Conservation (phyloP, 108 stramenopile genomes). For the Aurantiochytrium sp. region DNA sequence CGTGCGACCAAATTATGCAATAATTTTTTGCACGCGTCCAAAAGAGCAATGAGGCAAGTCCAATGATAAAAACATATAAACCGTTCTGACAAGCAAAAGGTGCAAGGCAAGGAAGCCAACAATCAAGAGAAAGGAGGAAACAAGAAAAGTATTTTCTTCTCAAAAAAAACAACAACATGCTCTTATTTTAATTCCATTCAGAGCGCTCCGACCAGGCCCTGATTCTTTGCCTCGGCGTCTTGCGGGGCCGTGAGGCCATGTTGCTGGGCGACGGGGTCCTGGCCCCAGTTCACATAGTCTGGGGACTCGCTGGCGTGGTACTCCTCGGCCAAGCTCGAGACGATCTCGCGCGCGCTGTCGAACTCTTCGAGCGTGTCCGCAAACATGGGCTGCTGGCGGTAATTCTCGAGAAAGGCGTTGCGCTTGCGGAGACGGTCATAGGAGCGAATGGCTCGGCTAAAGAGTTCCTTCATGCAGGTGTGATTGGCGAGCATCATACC, state of each 20-base stretch:
- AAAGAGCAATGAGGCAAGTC: background rate
- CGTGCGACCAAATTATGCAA: background rate
- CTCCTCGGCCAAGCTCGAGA: constrained; percentile 83
- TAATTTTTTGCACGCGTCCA: background rate
- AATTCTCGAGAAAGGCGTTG: constrained; percentile 95
- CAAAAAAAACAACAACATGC: background rate
- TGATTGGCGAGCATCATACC: constrained; percentile 97
- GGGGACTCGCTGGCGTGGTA: constrained; percentile 89
- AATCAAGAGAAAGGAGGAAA: too few species aligned
- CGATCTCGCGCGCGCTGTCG: constrained; percentile 84
- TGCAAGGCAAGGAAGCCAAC: too few species aligned
- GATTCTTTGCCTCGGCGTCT: background rate
- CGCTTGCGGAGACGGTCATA: constrained; percentile 85
- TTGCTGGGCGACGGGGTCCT: constrained; percentile 11
- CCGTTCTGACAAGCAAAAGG: too few species aligned
- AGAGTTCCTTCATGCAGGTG: constrained; percentile 88
- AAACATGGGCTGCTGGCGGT: constrained; percentile 90
- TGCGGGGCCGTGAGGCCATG: background rate
- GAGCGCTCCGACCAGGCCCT: background rate
- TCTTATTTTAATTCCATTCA: background rate
- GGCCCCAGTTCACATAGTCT: constrained; percentile 87
- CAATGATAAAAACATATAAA: background rate
- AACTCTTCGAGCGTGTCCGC: constrained; percentile 90
- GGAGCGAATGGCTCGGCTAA: constrained; percentile 73
- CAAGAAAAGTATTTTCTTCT: too few species aligned